Evolutionary conservation across 2,329 filamentous ascomycete species (phyloP), one percentile per base, ranked within the genome.

Genomic region (Coniochaeta sp.): DNA sequence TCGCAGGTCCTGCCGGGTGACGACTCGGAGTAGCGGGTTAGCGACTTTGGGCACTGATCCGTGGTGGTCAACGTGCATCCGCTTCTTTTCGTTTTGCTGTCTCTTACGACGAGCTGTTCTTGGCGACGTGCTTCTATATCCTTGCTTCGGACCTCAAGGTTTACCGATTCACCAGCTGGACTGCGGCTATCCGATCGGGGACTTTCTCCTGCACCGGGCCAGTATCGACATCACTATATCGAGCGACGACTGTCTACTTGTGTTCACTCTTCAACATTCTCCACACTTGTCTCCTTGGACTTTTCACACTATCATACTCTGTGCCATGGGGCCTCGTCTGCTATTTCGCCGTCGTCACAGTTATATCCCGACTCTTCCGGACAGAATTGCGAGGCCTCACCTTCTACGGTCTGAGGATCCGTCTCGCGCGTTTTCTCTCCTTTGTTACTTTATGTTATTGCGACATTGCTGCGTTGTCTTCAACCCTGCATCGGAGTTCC

Each of bases 1-100:
- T 74, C 75, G 1, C 71, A 75, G 31, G 61, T 70, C 3, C 65
- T 72, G 58, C 66, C 69, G 0, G 64, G 61, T 11, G 63, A 62
- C 28, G 65, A 68, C n/a, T 66, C 65, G 1, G 65, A 68, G 1
- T 65, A 59, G 58, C 6, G 7, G n/a, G 5, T 40, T 16, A 14
- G 38, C 16, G 38, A n/a, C 4, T 6, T 12, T 17, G 11, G 34
- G 11, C 4, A 6, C 34, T 38, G 34, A n/a, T 17, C 16, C 34
- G 34, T 12, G 4, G 3, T 8, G 34, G 34, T 12, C 6, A 38
- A 3, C 3, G 16, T 6, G 4, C 34, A 38, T 12, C 16, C 16
- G 34, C 34, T 38, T 17, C 34, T 4, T 12, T 38, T 38, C 34
- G 9, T 31, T 31, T 31, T 31, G 28, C n/a, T n/a, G n/a, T n/a